These are phyloP conservation scores for Rosa persica DNA, from an alignment of 306 rosid genomes.

Conservation along the genomic window DNA sequence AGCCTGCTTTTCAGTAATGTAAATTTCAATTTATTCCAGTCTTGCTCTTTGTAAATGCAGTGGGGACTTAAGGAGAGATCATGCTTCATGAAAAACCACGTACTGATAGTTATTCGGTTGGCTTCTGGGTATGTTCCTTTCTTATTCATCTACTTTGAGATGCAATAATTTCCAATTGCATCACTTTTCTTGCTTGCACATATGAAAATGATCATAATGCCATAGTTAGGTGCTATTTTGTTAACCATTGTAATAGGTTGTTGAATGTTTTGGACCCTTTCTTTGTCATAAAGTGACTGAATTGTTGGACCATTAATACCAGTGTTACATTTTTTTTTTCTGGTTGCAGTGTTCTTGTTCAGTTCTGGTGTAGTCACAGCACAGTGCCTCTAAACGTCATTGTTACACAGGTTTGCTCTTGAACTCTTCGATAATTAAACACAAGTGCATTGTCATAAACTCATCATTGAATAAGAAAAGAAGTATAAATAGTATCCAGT, in stretches of 20 bases:
- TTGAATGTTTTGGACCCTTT: neutral
- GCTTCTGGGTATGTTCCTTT: constrained; percentile 65
- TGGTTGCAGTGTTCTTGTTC: constrained; percentile 72
- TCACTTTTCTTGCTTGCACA: neutral
- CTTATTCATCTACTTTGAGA: neutral
- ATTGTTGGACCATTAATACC: neutral
- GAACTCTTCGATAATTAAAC: constrained; percentile 10
- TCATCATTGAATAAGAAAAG: neutral
- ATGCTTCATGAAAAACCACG: constrained; percentile 78
- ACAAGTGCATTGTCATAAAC: neutral
- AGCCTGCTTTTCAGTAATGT: constrained; percentile 12
- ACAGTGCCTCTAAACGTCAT: constrained; percentile 89
- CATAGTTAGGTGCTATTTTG: neutral
- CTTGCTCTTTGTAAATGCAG: constrained; percentile 37
- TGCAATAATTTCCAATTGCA: neutral
- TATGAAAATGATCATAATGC: neutral
- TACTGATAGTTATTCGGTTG: constrained; percentile 73
- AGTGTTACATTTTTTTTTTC: constrained; percentile 13
- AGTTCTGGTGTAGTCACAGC: constrained; percentile 97
- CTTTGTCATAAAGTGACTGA: neutral
- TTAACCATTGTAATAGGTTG: neutral
- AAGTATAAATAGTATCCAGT: neutral
- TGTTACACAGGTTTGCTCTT: constrained; percentile 73
- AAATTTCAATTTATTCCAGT: neutral
- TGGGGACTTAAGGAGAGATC: constrained; percentile 75